These are phyloP conservation scores for Entomortierella parvispora DNA, from an alignment of 192 early-diverging fungal species.

Conservation along the genomic window DNA sequence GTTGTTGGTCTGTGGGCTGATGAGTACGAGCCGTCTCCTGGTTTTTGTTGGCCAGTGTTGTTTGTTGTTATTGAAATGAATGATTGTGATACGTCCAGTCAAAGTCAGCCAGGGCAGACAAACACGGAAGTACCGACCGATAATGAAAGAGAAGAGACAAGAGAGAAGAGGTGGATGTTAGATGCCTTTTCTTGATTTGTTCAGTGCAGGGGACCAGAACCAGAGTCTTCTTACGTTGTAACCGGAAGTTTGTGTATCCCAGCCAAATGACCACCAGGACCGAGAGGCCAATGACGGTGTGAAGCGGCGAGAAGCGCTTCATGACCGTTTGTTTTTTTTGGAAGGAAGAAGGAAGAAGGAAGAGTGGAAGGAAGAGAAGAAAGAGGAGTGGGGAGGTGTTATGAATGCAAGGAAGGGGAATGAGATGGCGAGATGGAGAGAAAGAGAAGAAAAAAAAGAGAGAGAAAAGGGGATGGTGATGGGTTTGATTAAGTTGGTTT, in stretches of 20 bases:
- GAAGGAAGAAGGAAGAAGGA: neutral
- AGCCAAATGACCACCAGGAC: slow-evolving; percentile 37
- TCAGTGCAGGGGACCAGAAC: too few relatives aligned
- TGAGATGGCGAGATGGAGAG: neutral
- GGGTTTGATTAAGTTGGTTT: too few relatives aligned
- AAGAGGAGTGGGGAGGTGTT: neutral
- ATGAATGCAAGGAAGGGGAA: neutral
- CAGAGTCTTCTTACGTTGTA: slow-evolving; percentile 14
- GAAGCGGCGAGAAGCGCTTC: slow-evolving; percentile 41
- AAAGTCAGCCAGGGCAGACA: too few relatives aligned
- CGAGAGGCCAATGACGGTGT: slow-evolving; percentile 35
- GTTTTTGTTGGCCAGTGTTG: too few relatives aligned
- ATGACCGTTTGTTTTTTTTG: slow-evolving; percentile 11
- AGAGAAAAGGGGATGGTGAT: slow-evolving; percentile 3
- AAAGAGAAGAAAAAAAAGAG: neutral
- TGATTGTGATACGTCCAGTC: too few relatives aligned
- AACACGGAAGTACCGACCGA: neutral
- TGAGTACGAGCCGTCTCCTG: neutral
- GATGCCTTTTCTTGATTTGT: too few relatives aligned
- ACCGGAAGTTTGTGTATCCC: slow-evolving; percentile 32
- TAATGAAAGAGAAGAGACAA: neutral
- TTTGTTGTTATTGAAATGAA: too few relatives aligned
- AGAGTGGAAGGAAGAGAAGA: neutral
- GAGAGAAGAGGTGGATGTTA: too few relatives aligned
- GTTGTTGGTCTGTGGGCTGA: neutral